Conservation (phyloP, 1,284 basidiomycete genomes). For the Pseudozyma tsukubaensis region DNA sequence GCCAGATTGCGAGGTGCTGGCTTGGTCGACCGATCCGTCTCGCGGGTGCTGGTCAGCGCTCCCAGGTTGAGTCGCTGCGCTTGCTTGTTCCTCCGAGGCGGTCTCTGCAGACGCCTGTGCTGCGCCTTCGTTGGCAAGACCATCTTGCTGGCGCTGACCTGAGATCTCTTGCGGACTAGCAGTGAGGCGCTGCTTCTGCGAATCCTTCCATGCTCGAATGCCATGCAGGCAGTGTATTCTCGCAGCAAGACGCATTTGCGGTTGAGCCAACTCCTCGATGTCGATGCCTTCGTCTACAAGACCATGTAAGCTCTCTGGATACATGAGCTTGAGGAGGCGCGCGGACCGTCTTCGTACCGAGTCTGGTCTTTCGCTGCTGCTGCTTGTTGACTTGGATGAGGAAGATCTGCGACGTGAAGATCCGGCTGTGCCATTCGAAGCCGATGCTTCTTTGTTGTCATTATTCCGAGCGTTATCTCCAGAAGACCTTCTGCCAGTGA, state of each 20-base stretch:
- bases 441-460: not conserved
- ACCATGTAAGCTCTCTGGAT: constrained; percentile 29
- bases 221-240: constrained; percentile 48
- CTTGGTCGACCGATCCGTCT: no score
- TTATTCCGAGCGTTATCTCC: not conserved
- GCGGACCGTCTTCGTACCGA: constrained; percentile 33
- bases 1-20: no score
- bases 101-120: no score
- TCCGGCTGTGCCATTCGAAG: not conserved
- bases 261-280: constrained; percentile 27
- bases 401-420: constrained; percentile 21
- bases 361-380: constrained; percentile 18
- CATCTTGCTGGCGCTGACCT: constrained; percentile 25
- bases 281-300: constrained; percentile 40
- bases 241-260: constrained; percentile 37
- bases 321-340: constrained; percentile 42
- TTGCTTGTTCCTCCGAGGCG: no score
- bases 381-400: constrained; percentile 15
- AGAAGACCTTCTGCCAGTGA: not conserved
- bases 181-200: constrained; percentile 36
- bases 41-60: no score
- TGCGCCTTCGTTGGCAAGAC: constrained; percentile 17
- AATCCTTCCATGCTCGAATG: constrained; percentile 44
- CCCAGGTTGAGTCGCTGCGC: no score
- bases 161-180: constrained; percentile 45